Conservation (phyloP, 1,139 yeast genomes). For the Taiozyma sp. region DNA sequence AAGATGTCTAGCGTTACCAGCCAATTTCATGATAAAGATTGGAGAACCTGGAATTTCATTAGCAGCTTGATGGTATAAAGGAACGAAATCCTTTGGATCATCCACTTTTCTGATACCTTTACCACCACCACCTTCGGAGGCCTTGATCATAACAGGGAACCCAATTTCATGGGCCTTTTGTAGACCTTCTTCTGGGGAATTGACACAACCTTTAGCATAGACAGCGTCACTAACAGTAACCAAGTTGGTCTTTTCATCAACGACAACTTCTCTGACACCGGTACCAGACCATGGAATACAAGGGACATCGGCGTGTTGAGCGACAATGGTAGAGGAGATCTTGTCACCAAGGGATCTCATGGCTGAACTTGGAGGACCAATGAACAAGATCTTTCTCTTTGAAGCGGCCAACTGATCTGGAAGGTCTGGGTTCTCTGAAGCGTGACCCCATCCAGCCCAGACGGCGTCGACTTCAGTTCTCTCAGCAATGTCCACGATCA, state of each 20-base stretch:
- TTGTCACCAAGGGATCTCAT: slow-evolving; percentile 99
- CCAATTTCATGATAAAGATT: slow-evolving; percentile 88
- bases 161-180: slow-evolving; percentile 80
- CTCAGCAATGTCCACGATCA: slow-evolving; percentile 95
- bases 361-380: slow-evolving; percentile 98
- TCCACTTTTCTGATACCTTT: slow-evolving; percentile 96
- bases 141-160: slow-evolving; percentile 94
- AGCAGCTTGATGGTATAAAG: slow-evolving; percentile 81
- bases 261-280: slow-evolving; percentile 76
- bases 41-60: slow-evolving; percentile 97
- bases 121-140: slow-evolving; percentile 99
- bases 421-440: slow-evolving; percentile 91
- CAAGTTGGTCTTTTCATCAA: slow-evolving; percentile 64
- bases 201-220: slow-evolving; percentile 84
- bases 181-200: slow-evolving; percentile 83
- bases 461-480: slow-evolving; percentile 96
- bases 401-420: slow-evolving; percentile 94
- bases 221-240: slow-evolving; percentile 84
- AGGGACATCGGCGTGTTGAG: slow-evolving; percentile 96
- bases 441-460: slow-evolving; percentile 99
- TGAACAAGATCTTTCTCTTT: slow-evolving; percentile 81
- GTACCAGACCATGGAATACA: slow-evolving; percentile 99
- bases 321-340: slow-evolving; percentile 94
- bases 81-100: slow-evolving; percentile 59
- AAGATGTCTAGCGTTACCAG: slow-evolving; percentile 92